phyloP scores from a whole-genome alignment of 1,284 basidiomycete genomes.

The Flammula alnicola region DNA sequence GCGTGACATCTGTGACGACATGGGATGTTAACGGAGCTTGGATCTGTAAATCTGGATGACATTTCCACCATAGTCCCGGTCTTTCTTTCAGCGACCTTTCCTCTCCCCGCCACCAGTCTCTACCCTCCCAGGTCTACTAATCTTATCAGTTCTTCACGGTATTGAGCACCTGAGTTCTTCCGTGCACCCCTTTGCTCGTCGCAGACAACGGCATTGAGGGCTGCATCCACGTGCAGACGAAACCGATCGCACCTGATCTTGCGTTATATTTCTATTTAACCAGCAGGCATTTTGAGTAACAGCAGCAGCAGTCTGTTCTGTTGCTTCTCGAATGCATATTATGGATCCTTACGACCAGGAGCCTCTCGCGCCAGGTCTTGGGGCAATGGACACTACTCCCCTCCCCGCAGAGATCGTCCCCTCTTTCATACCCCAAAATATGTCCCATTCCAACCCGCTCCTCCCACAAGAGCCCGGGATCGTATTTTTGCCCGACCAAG shows the following conservation, averaged over 20 bases:
- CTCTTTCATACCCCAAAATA: slow-evolving; percentile 30
- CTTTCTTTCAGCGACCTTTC: slow-evolving; percentile 8
- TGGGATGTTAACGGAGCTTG: slow-evolving; percentile 32
- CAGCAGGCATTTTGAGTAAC: slow-evolving; percentile 5
- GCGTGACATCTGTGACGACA: slow-evolving; percentile 38
- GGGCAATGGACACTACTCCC: slow-evolving; percentile 41
- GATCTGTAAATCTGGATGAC: slow-evolving; percentile 22
- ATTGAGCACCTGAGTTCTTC: slow-evolving; percentile 5
- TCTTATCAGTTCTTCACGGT: slow-evolving; percentile 8
- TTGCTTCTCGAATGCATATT: slow-evolving; percentile 25
- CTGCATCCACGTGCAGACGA: slow-evolving; percentile 20
- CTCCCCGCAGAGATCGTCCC: slow-evolving; percentile 30
- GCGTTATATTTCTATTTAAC: slow-evolving; percentile 24
- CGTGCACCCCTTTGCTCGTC: too few relatives aligned
- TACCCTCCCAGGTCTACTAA: slow-evolving; percentile 4
- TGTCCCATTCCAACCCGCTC: slow-evolving; percentile 23
- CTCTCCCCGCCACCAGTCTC: slow-evolving; percentile 8
- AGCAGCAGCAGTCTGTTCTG: slow-evolving; percentile 4
- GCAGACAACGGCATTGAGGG: background rate
- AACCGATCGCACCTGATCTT: slow-evolving; percentile 19
- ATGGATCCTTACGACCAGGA: slow-evolving; percentile 38
- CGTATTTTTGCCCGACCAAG: slow-evolving; percentile 17
- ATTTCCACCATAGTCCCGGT: slow-evolving; percentile 8
- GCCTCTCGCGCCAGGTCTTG: slow-evolving; percentile 30
- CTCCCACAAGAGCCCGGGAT: slow-evolving; percentile 21